A percentile compares a stretch with the other conserved stretches of the same genome.
Conservation (phyloP, 1,284 basidiomycete genomes). For the Tilletiopsis washingtonensis region DNA sequence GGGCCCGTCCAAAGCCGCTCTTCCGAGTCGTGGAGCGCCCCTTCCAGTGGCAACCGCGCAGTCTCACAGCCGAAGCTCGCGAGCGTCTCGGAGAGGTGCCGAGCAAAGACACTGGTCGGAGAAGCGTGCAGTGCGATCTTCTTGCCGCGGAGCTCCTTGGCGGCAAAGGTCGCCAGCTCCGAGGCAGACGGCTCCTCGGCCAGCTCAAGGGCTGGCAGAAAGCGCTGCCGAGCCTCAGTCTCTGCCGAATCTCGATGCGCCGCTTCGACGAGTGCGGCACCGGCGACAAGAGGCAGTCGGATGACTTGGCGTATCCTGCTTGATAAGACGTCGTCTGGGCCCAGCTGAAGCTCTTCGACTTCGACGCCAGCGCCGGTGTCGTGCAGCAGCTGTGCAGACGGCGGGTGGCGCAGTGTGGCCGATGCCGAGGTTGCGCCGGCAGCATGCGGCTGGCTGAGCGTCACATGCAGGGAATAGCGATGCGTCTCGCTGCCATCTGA, state of each 20-base stretch:
- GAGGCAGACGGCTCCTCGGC: constrained; percentile 5
- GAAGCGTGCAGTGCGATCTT: constrained; percentile 24
- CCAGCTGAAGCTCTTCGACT: no score
- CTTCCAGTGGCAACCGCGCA: constrained; percentile 13
- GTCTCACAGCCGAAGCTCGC: constrained; percentile 15
- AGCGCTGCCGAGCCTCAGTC: constrained; percentile 1
- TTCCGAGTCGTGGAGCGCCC: constrained; percentile 5
- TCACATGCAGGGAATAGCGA: no score
- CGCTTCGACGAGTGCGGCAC: background rate
- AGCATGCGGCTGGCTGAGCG: no score
- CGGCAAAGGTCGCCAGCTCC: constrained; percentile 4
- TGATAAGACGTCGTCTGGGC: no score
- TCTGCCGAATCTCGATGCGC: background rate
- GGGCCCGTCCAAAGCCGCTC: constrained; percentile 6
- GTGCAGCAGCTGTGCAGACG: no score
- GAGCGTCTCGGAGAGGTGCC: constrained; percentile 12
- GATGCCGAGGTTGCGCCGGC: no score
- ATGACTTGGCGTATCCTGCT: no score
- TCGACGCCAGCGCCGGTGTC: no score
- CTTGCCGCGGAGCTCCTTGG: constrained; percentile 17
- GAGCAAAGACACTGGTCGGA: constrained; percentile 15
- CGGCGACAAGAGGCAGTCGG: background rate
- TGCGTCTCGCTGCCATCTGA: no score
- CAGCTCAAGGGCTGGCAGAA: constrained; percentile 5
- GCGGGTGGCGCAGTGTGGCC: no score